These are phyloP conservation scores for Spongispora temasekensis DNA, from an alignment of 1,284 basidiomycete genomes.

Conservation along the genomic window DNA sequence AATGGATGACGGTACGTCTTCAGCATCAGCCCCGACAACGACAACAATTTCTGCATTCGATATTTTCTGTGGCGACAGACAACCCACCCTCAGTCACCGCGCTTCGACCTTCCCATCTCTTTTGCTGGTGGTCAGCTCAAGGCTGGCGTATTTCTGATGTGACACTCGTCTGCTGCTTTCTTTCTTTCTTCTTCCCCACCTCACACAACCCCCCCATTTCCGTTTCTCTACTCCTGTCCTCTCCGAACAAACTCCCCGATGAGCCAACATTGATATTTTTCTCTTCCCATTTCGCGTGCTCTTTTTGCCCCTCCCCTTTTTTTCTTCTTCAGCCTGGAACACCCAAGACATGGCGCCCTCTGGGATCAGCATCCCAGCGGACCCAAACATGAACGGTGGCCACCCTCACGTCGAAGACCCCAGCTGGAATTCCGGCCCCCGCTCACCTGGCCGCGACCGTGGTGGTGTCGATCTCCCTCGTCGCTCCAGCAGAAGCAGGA, in stretches of 20 bases:
- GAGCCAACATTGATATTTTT: conserved; percentile 36
- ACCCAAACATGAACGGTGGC: conserved; percentile 49
- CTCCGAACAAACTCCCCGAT: conserved; percentile 30
- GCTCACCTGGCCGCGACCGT: conserved; percentile 51
- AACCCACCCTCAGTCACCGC: conserved; percentile 39
- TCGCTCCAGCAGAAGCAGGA: conserved; percentile 70
- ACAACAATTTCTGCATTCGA: conserved; percentile 40
- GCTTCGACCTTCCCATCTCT: conserved; percentile 17
- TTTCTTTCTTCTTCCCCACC: conserved; percentile 15
- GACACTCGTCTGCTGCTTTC: conserved; percentile 10
- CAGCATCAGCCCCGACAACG: conserved; percentile 62
- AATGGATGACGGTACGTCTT: conserved; percentile 83
- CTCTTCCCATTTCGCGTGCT: conserved; percentile 20
- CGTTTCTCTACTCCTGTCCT: conserved; percentile 23
- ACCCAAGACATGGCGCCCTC: conserved; percentile 74
- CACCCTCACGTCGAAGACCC: conserved; percentile 44
- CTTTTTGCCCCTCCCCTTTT: conserved; percentile 6
- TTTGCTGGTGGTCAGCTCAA: conserved; percentile 34
- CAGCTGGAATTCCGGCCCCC: conserved; percentile 43
- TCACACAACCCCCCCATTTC: conserved; percentile 2
- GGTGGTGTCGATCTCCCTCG: conserved; percentile 53
- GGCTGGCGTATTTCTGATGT: conserved; percentile 28
- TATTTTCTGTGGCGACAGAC: conserved; percentile 43
- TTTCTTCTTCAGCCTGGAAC: conserved; percentile 63
- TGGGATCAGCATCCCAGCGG: conserved; percentile 71